These are phyloP conservation scores for Ogataea ramenticola DNA, from an alignment of 805 yeast species.

Conservation along the genomic window DNA sequence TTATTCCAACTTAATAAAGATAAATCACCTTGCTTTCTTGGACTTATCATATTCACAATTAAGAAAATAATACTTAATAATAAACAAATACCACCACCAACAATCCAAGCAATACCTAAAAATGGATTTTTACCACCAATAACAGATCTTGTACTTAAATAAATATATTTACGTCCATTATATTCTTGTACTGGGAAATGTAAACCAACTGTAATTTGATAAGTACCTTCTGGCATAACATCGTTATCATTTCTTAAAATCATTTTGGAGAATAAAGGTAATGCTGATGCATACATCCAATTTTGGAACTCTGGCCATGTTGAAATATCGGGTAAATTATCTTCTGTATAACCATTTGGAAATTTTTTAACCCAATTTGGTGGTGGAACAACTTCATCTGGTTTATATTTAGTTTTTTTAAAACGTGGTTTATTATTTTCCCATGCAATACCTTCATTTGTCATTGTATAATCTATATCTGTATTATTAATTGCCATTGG, in stretches of 20 bases:
- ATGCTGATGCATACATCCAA: conserved; percentile 82
- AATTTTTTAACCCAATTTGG: conserved; percentile 71
- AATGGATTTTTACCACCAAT: conserved; percentile 74
- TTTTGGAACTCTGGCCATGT: conserved; percentile 68
- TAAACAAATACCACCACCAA: conserved; percentile 65
- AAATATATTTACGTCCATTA: conserved; percentile 61
- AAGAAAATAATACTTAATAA: conserved; percentile 46
- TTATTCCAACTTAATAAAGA: conserved; percentile 67
- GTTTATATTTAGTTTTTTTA: conserved; percentile 54
- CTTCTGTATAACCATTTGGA: conserved; percentile 68
- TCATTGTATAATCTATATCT: conserved; percentile 33
- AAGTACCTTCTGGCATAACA: conserved; percentile 46
- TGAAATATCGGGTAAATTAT: conserved; percentile 60
- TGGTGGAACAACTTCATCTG: conserved; percentile 66
- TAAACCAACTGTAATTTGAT: conserved; percentile 58
- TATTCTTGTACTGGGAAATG: conserved; percentile 74
- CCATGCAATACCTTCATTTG: conserved; percentile 64
- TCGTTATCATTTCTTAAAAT: conserved; percentile 57
- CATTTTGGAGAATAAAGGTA: conserved; percentile 60
- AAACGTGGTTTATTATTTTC: conserved; percentile 55
- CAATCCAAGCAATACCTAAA: conserved; percentile 68
- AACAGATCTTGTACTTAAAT: conserved; percentile 61
- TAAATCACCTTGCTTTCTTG: conserved; percentile 70
- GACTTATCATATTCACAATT: conserved; percentile 49
- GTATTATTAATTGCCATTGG: conserved; percentile 39